Evolutionary conservation across 306 rosid species (phyloP), one percentile per base, ranked within the genome.

Genomic region (Vicia sativa): DNA sequence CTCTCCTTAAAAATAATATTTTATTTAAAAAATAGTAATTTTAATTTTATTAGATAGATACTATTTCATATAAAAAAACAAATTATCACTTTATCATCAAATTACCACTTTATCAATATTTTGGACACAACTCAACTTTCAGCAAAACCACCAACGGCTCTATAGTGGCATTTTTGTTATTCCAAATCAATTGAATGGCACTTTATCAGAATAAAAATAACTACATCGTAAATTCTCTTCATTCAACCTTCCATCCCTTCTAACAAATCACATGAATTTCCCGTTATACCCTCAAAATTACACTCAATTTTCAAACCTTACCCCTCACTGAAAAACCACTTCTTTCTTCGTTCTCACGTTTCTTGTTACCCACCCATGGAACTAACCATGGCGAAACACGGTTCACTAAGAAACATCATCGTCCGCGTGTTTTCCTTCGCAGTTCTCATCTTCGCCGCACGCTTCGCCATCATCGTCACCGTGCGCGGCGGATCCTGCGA

Each of bases 391-490:
- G 35, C 50, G 13, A 80, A 82, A 50, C 58, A 63, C 48, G 37
- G 68, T 58, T 44, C 39, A 57, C 49, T 77, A 3, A 13, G 64
- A 11, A 78, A 75, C 73, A 25, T 77, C 31, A 70, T 82, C 4
- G 64, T 79, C 1, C 79, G 82, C 6, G 4, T 84, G 5, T 68
- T 84, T 52, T 84, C 88, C 39, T 80, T 80, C 38, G 78, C 72
- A 2, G 77, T 78, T 28, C 81, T 84, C 46, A 6, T 84, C 67
- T 56, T 76, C 42, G 80, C 78, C 65, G 70, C 61, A 10, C 72
- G 82, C 5, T 84, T 78, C 77, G 85, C 88, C 9, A 80, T 78
- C 79, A 29, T 80, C 49, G 57, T 80, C 82, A 66, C 82, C 9
- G 78, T 86, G 13, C 62, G 65, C 41, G 82, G 83, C 7, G 73